Base-by-base conservation (phyloP, 2,329 filamentous ascomycete species). In the Penicillium occitanis region DNA sequence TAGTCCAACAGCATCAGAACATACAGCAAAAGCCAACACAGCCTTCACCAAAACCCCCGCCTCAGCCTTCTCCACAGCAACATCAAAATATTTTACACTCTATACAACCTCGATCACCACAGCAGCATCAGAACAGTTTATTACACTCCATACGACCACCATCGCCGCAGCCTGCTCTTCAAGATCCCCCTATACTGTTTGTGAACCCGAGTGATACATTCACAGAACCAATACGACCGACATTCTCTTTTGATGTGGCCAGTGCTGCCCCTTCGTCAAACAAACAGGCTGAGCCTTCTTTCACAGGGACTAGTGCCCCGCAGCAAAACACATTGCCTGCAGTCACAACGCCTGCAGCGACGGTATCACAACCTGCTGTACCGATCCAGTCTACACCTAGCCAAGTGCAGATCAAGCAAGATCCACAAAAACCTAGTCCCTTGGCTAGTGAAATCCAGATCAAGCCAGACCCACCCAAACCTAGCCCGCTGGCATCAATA, bases 181-280 rank as follows among this genome's bases (percentile, higher is more conserved):
- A 68, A 53, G 71, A 73, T 35, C 70, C 72, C 40, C 77, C 73
- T 58, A 73, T 74, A 59, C 79, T 77, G 58, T 78, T 76, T 70
- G 74, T 77, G 37, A 79, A 78, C 37, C 76, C 76, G 5, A 72
- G 76, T 35, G 68, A 68, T 77, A 66, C 66, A 14, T 79, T 79
- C 65, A 71, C 77, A 22, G 73, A 76, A 50, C 72, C 74, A 1
- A 33, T 53, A 17, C 51, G 62, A 25, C 40, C 28, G n/a, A 48
- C 53, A 5, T 73, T 73, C 17, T 65, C 76, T 11, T 75, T 73
- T 30, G 61, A 64, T 53, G 25, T 62, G 42, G 10, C 65, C 40
- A 68, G 46, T 50, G 30, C 75, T 33, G 69, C 71, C 35, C 72
- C 76, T 37, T 71, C 75, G 25, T 72, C 74, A 17, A 72, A 71